Base-by-base conservation (phyloP, 2,329 filamentous ascomycete species). In the Fusarium sp. region DNA sequence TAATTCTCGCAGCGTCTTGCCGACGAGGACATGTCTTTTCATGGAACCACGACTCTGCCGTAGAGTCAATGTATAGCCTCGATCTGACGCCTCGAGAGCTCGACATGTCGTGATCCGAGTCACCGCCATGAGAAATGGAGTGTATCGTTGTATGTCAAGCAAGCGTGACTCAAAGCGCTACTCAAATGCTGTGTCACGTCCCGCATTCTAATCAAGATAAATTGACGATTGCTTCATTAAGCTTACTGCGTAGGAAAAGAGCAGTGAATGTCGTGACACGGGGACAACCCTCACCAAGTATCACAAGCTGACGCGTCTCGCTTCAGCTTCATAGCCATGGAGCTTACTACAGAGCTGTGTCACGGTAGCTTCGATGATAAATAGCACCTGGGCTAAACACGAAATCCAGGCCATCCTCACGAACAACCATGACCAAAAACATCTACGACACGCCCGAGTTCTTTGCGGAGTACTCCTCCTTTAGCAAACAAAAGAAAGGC, bases 281-380 rank as follows among this genome's bases (percentile, higher is more conserved):
- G 13, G 10, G 3, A 25, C 4, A 25, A 11, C 4, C 10, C 1
- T 44, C 9, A 16, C 16, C 13, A 16, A 24, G 41, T 44, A 4
- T 11, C 6, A 44, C 41, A 24, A 18, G 41, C 41, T 44, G 22
- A 44, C 41, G 22, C 14, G 41, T 44, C 41, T 25, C 5, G 10
- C 34, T 37, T 37, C 18, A 37, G 10, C 34, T 12, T 37, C 4
- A 10, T 24, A 7, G 12, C 13, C 22, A 25, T 44, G 22, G 22
- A 25, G 2, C 18, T 4, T 11, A 11, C 4, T 24, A 4, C 1
- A 11, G 6, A 7, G 16, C 7, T 4, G 20, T 24, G 22, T 16
- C 13, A 10, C 20, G 4, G 2, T 6, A 12, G 22, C 10, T 10
- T 25, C 16, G 6, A 11, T 44, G 22, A 25, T 44, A 44, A 44